Base-by-base conservation (phyloP, 31 red algal species). In the Asparagopsis taxiformis region DNA sequence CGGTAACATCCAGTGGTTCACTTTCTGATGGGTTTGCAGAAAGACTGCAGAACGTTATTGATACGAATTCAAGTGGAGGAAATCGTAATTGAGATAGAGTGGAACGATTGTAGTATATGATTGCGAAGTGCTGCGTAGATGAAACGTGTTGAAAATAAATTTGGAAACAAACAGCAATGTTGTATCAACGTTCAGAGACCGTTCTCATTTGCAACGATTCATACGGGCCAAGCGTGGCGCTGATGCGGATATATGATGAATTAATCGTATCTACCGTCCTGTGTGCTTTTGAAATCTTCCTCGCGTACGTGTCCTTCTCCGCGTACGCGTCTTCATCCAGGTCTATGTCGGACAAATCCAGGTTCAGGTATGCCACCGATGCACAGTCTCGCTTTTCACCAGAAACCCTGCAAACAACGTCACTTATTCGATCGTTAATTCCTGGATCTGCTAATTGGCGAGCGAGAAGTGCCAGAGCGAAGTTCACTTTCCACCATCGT, bases 381-480 rank as follows among this genome's bases (percentile, higher is more conserved):
- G 28, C 3, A 39, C 69, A 74, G 24, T 74, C 53, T 57, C 37
- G 26, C 37, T 20, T 30, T n/a, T 39, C 28, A 36, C 54, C 69
- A 23, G 26, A 31, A 1, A 74, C 17, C 10, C 21, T 19, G 1
- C 54, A 26, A 24, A 21, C 15, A 2, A 51, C 48, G 54, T 74
- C 69, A 43, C 53, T 59, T 3, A 9, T 31, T 24, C 69, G 44
- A 59, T 74, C 69, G 16, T 21, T 1, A 26, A 74, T 34, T 16
- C 69, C 69, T 5, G 69, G 51, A 34, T 74, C 69, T 33, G 69
- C 49, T 3, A 74, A 37, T 39, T 74, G 69, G 2, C 69, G 28
- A 1, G 53, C 69, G 38, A 56, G 51, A n/a, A 74, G 5, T 5
- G 69, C 69, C 1, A 74, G 54, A 57, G 52, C 51, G 10, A 10